phyloP scores from a whole-genome alignment of 106 monocot genomes.

The Platanthera zijinensis region DNA sequence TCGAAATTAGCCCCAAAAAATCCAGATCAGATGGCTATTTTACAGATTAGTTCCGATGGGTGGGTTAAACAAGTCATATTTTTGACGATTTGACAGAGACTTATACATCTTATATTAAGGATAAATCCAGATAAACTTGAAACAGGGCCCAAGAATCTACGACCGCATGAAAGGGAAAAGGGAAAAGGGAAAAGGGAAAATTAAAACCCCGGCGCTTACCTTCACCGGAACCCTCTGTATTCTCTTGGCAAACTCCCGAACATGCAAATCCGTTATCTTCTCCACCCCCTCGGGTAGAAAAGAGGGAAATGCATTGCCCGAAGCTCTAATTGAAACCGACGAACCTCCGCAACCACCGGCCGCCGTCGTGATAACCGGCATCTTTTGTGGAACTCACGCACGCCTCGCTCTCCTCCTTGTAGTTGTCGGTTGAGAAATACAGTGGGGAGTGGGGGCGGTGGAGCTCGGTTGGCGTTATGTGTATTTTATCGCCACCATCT shows the following conservation, averaged over 20 bases:
- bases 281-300: slow-evolving; percentile 83
- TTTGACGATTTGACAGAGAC: background rate
- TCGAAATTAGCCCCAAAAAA: background rate
- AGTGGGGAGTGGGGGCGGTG: too few species aligned
- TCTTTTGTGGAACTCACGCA: background rate
- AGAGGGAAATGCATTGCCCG: slow-evolving; percentile 46
- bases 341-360: slow-evolving; percentile 1
- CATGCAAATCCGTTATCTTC: slow-evolving; percentile 44
- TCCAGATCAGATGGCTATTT: too few species aligned
- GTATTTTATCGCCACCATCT: too few species aligned
- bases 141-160: background rate
- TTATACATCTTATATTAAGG: background rate
- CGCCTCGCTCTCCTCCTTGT: background rate
- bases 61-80: background rate
- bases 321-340: slow-evolving; percentile 18
- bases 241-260: slow-evolving; percentile 54
- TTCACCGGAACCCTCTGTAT: slow-evolving; percentile 75
- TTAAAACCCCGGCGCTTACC: slow-evolving; percentile 9
- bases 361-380: slow-evolving; percentile 12
- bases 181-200: background rate
- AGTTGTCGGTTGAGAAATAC: too few species aligned
- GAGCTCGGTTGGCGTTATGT: too few species aligned
- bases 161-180: background rate
- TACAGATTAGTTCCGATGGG: background rate
- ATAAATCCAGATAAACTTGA: background rate